Evolutionary conservation across 331 rosid species (phyloP).

Genomic region (Quercus lobata): DNA sequence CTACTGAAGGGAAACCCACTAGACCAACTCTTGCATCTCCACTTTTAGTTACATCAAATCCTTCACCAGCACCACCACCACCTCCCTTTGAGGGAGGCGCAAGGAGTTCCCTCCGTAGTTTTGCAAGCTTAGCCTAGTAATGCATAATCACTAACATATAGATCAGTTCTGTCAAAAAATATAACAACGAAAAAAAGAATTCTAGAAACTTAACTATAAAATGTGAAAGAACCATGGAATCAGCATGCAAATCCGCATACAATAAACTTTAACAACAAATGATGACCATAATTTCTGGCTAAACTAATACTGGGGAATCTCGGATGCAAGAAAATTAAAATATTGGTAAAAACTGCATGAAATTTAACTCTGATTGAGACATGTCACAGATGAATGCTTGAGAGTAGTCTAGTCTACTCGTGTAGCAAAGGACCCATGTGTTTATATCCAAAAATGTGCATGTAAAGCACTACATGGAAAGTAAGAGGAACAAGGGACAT

Average conservation of each 20-base stretch:
- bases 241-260: not conserved
- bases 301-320: not conserved
- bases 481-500: not conserved
- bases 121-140: conserved; percentile 93
- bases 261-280: not conserved
- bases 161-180: conserved; percentile 11
- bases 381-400: not conserved
- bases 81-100: conserved; percentile 87
- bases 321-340: not conserved
- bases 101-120: conserved; percentile 89
- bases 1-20: conserved; percentile 98
- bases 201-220: not conserved
- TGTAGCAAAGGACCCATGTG: not conserved
- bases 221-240: not conserved
- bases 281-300: not conserved
- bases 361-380: not conserved
- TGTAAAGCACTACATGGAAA: not conserved
- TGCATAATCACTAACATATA: conserved; percentile 7
- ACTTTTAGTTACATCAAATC: conserved; percentile 98
- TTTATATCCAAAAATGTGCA: not conserved
- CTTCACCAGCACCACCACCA: conserved; percentile 97
- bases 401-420: not conserved
- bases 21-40: conserved; percentile 99
- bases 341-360: not conserved
- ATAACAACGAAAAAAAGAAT: not conserved